Percentiles rank a stretch among this genome's conserved stretches.
Evolutionary conservation across 257 asterid species (phyloP).

Genomic region (Ehretia macrophylla): DNA sequence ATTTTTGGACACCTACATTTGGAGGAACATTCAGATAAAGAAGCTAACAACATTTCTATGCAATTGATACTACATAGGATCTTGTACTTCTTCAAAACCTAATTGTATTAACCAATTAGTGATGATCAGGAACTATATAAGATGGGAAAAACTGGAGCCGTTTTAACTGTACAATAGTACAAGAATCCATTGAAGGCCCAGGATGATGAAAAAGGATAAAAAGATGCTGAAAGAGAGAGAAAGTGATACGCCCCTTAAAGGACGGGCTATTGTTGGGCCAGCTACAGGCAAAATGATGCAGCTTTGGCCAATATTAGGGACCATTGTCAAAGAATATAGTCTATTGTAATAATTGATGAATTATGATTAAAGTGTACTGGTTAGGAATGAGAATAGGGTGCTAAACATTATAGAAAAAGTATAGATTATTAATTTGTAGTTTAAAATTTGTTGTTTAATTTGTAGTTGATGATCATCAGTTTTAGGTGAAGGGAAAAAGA

Average conservation of each 20-base stretch:
- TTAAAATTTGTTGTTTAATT: constrained; percentile 33
- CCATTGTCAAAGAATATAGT: constrained; percentile 23
- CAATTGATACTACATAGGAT: neutral
- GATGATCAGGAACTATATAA: constrained; percentile 11
- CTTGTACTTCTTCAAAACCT: constrained; percentile 14
- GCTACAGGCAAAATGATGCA: constrained; percentile 43
- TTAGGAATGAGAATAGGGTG: constrained; percentile 21
- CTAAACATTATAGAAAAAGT: constrained; percentile 14
- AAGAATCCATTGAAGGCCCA: constrained; percentile 10
- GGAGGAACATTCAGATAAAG: constrained; percentile 74
- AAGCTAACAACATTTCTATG: neutral
- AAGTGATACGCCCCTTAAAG: constrained; percentile 20
- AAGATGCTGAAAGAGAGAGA: constrained; percentile 11
- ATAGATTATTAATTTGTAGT: constrained; percentile 18
- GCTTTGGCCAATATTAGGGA: constrained; percentile 39
- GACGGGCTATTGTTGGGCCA: constrained; percentile 26
- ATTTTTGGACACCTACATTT: constrained; percentile 86
- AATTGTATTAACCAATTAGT: no score
- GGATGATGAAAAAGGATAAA: constrained; percentile 16
- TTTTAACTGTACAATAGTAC: neutral
- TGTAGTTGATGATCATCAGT: constrained; percentile 28
- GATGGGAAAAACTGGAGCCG: constrained; percentile 5
- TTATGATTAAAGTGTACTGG: constrained; percentile 37
- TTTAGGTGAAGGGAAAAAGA: constrained; percentile 22
- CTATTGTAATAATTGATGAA: constrained; percentile 55